Percentiles rank a stretch among this genome's conserved stretches.
These are phyloP conservation scores for Xylaria nigripes DNA, from an alignment of 495 filamentous ascomycete species.

Conservation along the genomic window DNA sequence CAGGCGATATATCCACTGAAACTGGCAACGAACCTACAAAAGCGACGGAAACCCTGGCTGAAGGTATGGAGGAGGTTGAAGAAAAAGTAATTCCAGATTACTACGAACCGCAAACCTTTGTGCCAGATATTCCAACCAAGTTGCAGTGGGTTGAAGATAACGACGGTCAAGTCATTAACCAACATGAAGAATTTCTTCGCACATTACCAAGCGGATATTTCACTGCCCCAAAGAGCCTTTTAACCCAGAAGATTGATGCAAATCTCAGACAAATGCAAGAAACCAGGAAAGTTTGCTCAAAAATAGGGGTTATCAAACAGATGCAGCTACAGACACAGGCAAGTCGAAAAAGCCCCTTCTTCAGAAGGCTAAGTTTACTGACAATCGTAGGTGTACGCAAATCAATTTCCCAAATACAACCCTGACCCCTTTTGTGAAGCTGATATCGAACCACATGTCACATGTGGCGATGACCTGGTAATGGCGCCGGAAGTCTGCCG, in stretches of 20 bases:
- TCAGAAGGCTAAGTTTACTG: constrained; percentile 3
- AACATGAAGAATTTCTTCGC: constrained; percentile 69
- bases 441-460: constrained; percentile 75
- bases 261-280: constrained; percentile 97
- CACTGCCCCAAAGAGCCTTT: constrained; percentile 61
- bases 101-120: constrained; percentile 76
- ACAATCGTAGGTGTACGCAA: constrained; percentile 72
- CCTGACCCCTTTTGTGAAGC: constrained; percentile 82
- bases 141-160: constrained; percentile 81
- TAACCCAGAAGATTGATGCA: constrained; percentile 73
- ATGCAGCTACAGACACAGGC: constrained; percentile 98
- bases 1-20: constrained; percentile 40
- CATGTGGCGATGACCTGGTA: constrained; percentile 79
- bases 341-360: constrained; percentile 21
- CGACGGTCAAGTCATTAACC: constrained; percentile 77
- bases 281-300: constrained; percentile 88
- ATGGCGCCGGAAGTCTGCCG: constrained; percentile 73
- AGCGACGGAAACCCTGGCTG: constrained; percentile 65
- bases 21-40: constrained; percentile 34
- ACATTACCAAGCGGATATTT: constrained; percentile 69
- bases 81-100: constrained; percentile 81
- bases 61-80: constrained; percentile 82
- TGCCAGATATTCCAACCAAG: constrained; percentile 72
- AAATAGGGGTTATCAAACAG: constrained; percentile 96
- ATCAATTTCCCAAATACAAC: constrained; percentile 96